Evolutionary conservation across 2,329 filamentous ascomycete genomes (phyloP).

Genomic region (Rasamsonia emersonii): DNA sequence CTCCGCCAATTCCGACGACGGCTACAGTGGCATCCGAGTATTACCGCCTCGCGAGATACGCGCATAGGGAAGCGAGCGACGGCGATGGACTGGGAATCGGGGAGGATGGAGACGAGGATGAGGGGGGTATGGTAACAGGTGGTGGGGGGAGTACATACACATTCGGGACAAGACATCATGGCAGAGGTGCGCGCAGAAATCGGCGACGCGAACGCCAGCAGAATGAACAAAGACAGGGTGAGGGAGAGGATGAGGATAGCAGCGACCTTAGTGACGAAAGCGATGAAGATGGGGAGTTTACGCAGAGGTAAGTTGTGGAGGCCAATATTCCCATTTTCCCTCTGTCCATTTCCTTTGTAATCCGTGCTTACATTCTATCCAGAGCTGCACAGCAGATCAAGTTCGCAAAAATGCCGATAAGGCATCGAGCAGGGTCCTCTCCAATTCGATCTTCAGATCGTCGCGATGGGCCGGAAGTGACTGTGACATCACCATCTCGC

Average conservation of each 20-base stretch:
- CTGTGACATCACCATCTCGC: slow-evolving; percentile 48
- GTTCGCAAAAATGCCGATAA: slow-evolving; percentile 90
- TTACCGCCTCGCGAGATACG: slow-evolving; percentile 42
- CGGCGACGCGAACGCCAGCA: slow-evolving; percentile 32
- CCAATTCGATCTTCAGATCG: slow-evolving; percentile 55
- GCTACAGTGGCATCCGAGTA: slow-evolving; percentile 52
- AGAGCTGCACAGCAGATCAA: slow-evolving; percentile 82
- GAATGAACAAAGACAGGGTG: slow-evolving; percentile 44
- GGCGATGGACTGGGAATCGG: slow-evolving; percentile 19
- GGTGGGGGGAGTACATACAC: slow-evolving; percentile 47
- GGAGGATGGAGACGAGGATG: slow-evolving; percentile 52
- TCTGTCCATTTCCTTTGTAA: no score
- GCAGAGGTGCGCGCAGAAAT: slow-evolving; percentile 22
- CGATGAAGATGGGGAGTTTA: slow-evolving; percentile 50
- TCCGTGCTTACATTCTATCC: slow-evolving; percentile 13
- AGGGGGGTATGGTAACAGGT: slow-evolving; percentile 56
- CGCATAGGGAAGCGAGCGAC: slow-evolving; percentile 20
- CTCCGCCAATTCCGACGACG: slow-evolving; percentile 55
- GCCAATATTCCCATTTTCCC: background rate
- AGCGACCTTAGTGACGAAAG: slow-evolving; percentile 59
- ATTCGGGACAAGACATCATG: slow-evolving; percentile 38
- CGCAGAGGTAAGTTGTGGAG: slow-evolving; percentile 22
- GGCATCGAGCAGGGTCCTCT: slow-evolving; percentile 78
- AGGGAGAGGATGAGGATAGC: slow-evolving; percentile 56
- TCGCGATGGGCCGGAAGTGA: slow-evolving; percentile 39